Conservation (phyloP, 2,329 filamentous ascomycete species). For the Monosporascus cannonballus region DNA sequence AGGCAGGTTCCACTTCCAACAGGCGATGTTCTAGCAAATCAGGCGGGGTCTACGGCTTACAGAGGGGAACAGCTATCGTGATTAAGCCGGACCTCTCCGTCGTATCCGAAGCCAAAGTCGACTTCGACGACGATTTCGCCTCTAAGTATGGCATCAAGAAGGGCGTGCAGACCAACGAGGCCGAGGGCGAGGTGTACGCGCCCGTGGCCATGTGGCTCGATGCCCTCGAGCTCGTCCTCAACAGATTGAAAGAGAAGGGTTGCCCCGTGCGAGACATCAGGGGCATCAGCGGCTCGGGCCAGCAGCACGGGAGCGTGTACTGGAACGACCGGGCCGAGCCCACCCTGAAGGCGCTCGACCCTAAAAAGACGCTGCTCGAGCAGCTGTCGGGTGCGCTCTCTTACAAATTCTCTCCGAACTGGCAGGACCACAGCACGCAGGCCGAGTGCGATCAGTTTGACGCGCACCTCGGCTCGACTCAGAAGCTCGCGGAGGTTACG, state of each 20-base stretch:
- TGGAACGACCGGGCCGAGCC: conserved; percentile 69
- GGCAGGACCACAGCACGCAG: conserved; percentile 96
- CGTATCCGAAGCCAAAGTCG: conserved; percentile 80
- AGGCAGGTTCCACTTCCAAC: conserved; percentile 42
- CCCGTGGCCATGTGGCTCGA: conserved; percentile 94
- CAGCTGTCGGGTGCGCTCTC: conserved; percentile 72
- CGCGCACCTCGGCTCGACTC: conserved; percentile 56
- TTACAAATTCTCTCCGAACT: conserved; percentile 86
- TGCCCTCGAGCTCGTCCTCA: conserved; percentile 78
- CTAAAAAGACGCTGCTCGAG: conserved; percentile 57
- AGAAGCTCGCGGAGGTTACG: conserved; percentile 69
- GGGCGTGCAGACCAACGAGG: conserved; percentile 77
- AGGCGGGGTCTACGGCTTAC: conserved; percentile 2
- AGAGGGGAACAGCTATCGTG: conserved; percentile 58
- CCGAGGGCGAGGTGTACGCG: conserved; percentile 83
- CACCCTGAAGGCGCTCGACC: conserved; percentile 55
- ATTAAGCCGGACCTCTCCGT: conserved; percentile 78
- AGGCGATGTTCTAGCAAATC: background rate
- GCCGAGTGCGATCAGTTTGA: conserved; percentile 88
- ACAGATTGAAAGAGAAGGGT: conserved; percentile 61
- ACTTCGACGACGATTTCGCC: conserved; percentile 82
- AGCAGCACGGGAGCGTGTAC: conserved; percentile 97
- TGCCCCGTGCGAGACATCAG: conserved; percentile 69
- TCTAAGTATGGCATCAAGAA: conserved; percentile 74
- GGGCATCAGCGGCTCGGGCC: conserved; percentile 84